Conservation (phyloP, 1,284 basidiomycete genomes). For the Ganoderma boninense region DNA sequence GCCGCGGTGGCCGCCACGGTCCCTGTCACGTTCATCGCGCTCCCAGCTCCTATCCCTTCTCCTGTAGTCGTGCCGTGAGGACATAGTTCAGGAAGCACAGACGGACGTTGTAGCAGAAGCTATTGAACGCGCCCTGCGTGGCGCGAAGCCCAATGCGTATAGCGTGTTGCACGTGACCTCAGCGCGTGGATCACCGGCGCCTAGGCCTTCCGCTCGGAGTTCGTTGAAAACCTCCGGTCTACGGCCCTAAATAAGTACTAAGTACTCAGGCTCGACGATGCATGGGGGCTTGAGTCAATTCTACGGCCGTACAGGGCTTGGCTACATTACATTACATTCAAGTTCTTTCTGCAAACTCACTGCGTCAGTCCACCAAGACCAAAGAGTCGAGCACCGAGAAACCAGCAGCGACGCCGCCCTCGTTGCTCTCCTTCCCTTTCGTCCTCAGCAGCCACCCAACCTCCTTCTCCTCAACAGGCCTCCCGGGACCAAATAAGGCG, state of each 20-base stretch:
- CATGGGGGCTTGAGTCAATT: not conserved
- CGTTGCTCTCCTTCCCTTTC: constrained; percentile 92
- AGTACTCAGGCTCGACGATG: not conserved
- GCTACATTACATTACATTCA: not conserved
- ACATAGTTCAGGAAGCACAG: constrained; percentile 45
- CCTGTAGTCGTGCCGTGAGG: constrained; percentile 61
- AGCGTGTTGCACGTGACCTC: not conserved
- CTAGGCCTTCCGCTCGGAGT: not conserved
- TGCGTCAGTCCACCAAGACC: constrained; percentile 64
- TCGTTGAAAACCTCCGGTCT: too few species aligned
- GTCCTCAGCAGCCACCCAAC: constrained; percentile 92
- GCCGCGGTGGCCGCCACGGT: constrained; percentile 61
- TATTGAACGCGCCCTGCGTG: not conserved
- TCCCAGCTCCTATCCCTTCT: constrained; percentile 77
- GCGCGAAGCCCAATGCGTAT: not conserved
- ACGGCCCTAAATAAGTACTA: too few species aligned
- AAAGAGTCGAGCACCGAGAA: constrained; percentile 89
- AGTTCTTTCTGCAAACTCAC: not conserved
- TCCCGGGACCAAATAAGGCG: constrained; percentile 67
- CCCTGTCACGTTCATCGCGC: constrained; percentile 67
- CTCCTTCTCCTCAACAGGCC: constrained; percentile 59
- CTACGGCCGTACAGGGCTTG: not conserved
- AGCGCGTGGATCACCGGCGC: not conserved
- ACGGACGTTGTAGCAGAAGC: constrained; percentile 3
- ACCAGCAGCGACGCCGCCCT: constrained; percentile 94